Percentiles rank a stretch among this genome's conserved stretches.
These are phyloP conservation scores for Saccharomycopsis schoenii DNA, from an alignment of 805 yeast species.

Conservation along the genomic window DNA sequence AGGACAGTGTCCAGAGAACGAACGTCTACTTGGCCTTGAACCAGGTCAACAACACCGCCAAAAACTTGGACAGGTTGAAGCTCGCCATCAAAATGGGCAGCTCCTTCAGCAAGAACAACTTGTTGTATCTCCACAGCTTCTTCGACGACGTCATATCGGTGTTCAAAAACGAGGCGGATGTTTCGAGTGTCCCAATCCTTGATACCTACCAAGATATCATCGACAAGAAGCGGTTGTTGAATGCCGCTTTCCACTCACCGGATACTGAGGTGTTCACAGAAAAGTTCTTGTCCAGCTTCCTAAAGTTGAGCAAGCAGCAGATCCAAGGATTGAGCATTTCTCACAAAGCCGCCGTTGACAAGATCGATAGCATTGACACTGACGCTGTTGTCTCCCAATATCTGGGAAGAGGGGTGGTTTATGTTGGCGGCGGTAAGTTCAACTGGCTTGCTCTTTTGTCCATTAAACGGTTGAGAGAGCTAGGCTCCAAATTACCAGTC, in stretches of 20 bases:
- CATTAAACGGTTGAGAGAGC: conserved; percentile 37
- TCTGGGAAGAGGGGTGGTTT: conserved; percentile 49
- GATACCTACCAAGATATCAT: conserved; percentile 34
- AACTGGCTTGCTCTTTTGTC: conserved; percentile 46
- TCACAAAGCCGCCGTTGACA: conserved; percentile 36
- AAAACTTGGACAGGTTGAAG: conserved; percentile 19
- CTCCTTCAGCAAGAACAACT: conserved; percentile 26
- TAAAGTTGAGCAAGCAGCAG: conserved; percentile 36
- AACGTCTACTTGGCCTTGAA: conserved; percentile 5
- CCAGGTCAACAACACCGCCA: not conserved
- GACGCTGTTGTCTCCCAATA: conserved; percentile 29
- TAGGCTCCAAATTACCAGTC: conserved; percentile 49
- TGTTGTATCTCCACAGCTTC: conserved; percentile 32
- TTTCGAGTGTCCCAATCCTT: conserved; percentile 33
- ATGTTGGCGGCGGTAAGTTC: conserved; percentile 53
- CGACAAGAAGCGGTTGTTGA: conserved; percentile 39
- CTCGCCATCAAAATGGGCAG: conserved; percentile 22
- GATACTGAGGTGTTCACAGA: conserved; percentile 39
- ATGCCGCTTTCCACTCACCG: conserved; percentile 40
- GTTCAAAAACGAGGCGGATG: conserved; percentile 24
- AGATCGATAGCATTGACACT: conserved; percentile 41
- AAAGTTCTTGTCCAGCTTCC: conserved; percentile 38
- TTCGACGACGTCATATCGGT: conserved; percentile 34
- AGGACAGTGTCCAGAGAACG: conserved; percentile 2
- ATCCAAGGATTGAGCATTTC: conserved; percentile 34